Evolutionary conservation across 371 early-diverging fungal species (phyloP), one percentile per base, ranked within the genome.

Genomic region (Apophysomyces sp.): DNA sequence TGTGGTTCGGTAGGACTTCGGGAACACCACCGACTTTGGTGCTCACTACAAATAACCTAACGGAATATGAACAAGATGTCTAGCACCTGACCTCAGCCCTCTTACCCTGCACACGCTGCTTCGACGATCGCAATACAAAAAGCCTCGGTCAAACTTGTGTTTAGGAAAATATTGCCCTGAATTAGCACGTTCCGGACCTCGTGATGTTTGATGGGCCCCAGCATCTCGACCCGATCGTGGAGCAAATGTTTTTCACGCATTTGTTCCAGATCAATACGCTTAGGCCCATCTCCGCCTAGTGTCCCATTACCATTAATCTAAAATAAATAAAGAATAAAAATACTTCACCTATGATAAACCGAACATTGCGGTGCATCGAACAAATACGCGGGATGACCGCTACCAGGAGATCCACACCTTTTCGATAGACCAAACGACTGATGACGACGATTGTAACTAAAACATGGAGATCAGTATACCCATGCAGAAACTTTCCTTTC

Each of bases 81-180:
- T 15, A 3, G 11, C 30, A 2, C 21, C 31, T 4, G 54, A 18
- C 55, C 28, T 59, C 18, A 15, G 26, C 16, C 15, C 34, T 56
- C 77, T 63, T 69, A 90, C 89, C 97, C 97, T 58, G 97, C 98
- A 57, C 94, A 91, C 3, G 99, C 99, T 9, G 99, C 99, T 77
- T 99, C 99, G 16, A 99, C 93, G 55, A 99, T 98, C 9, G 96
- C 96, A 59, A 99, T 99, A 74, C 99, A 99, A 71, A 99, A 99
- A 2, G 99, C 98, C 66, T 99, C 99, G 0, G 99, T 99, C 68
- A 99, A 81, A 49, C 97, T 97, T 13, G 99, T 98, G 71, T 99
- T 99, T 34, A 99, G 79, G 67, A 99, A 99, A 8, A 99, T 96
- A 62, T 98, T 90, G 24, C 98, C 98, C 58, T 92, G 91, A n/a